Evolutionary conservation across 805 yeast species (phyloP).

Genomic region (Kuraishia ogatae): DNA sequence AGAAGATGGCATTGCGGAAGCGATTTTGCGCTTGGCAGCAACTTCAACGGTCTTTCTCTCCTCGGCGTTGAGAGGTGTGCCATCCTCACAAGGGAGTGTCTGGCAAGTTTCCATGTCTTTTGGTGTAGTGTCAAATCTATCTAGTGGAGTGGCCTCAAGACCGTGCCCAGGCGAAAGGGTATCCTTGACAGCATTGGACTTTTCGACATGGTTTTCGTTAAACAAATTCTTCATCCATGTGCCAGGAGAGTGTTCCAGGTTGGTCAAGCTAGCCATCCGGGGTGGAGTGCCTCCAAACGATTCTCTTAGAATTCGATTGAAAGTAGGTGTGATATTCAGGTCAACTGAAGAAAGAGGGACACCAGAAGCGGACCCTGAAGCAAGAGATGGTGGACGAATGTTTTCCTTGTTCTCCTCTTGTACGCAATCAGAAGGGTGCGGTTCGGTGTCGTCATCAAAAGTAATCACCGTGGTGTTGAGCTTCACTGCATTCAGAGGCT

Average conservation of each 20-base stretch:
- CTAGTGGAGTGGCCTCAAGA: slow-evolving; percentile 1
- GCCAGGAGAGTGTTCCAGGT: slow-evolving; percentile 5
- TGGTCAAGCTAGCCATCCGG: slow-evolving; percentile 8
- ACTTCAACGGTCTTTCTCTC: not conserved
- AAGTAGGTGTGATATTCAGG: slow-evolving; percentile 22
- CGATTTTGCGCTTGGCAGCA: not conserved
- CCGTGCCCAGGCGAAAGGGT: not conserved
- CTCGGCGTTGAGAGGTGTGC: not conserved
- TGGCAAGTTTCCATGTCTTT: slow-evolving; percentile 4
- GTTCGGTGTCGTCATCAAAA: slow-evolving; percentile 29
- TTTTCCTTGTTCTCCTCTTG: slow-evolving; percentile 22
- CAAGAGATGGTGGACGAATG: slow-evolving; percentile 8
- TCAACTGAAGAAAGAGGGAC: slow-evolving; percentile 4
- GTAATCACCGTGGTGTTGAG: slow-evolving; percentile 45
- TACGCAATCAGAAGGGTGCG: not conserved
- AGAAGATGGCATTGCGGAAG: not conserved
- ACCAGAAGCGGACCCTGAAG: not conserved
- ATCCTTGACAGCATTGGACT: slow-evolving; percentile 6
- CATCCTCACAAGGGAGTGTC: slow-evolving; percentile 3
- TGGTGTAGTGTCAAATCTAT: slow-evolving; percentile 3
- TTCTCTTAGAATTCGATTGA: slow-evolving; percentile 4
- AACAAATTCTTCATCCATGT: slow-evolving; percentile 23
- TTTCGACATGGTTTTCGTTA: slow-evolving; percentile 16
- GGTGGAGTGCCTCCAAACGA: slow-evolving; percentile 4
- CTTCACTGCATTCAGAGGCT: slow-evolving; percentile 41